These are phyloP conservation scores for Lepraria neglecta DNA, from an alignment of 495 filamentous ascomycete genomes.

Conservation along the genomic window DNA sequence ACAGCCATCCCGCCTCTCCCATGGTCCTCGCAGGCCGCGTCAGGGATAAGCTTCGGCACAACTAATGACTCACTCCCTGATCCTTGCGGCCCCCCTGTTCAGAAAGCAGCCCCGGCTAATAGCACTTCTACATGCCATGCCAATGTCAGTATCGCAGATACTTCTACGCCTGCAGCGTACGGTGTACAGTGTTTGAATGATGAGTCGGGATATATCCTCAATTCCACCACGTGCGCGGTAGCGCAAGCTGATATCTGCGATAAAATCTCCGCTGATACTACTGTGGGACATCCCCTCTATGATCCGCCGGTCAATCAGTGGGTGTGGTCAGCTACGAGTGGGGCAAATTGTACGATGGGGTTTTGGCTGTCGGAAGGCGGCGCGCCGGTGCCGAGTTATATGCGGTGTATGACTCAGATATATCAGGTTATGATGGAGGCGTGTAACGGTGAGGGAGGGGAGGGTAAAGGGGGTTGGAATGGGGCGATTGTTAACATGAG, in stretches of 20 bases:
- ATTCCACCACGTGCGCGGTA: background rate
- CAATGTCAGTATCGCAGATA: background rate
- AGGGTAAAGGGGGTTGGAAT: background rate
- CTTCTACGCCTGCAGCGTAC: background rate
- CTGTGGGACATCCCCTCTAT: background rate
- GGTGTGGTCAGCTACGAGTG: background rate
- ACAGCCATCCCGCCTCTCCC: conserved; percentile 22
- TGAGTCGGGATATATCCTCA: background rate
- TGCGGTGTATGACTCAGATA: background rate
- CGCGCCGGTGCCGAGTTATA: background rate
- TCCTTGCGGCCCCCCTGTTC: conserved; percentile 33
- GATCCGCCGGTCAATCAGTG: background rate
- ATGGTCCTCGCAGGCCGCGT: background rate
- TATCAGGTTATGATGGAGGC: background rate
- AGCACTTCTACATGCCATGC: conserved; percentile 30
- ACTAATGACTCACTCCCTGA: conserved; percentile 38
- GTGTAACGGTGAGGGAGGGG: conserved; percentile 7
- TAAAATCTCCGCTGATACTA: background rate
- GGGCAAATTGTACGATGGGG: background rate
- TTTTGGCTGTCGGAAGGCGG: background rate
- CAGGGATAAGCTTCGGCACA: conserved; percentile 33
- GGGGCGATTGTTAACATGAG: background rate
- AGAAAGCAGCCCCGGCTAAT: conserved; percentile 27
- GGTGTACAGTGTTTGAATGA: background rate
- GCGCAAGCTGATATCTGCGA: background rate